Conservation (phyloP, 805 yeast genomes). For the Wickerhamiella qilinensis region DNA sequence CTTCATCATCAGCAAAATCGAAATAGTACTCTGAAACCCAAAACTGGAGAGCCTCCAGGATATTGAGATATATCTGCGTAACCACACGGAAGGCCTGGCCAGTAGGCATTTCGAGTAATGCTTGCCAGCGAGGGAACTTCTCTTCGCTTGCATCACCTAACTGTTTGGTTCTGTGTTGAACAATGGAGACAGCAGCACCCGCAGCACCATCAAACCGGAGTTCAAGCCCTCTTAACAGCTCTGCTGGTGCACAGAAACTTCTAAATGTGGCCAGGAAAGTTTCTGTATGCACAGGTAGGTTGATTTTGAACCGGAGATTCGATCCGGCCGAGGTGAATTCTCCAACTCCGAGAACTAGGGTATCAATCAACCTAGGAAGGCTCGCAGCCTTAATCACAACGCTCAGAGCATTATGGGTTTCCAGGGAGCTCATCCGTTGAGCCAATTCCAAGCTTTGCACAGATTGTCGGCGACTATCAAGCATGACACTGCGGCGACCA, state of each 20-base stretch:
- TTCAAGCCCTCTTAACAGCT: slow-evolving; percentile 35
- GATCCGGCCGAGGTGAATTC: slow-evolving; percentile 28
- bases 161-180: slow-evolving; percentile 12
- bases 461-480: slow-evolving; percentile 5
- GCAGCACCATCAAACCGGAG: slow-evolving; percentile 45
- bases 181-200: slow-evolving; percentile 42
- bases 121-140: slow-evolving; percentile 14
- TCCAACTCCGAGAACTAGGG: slow-evolving; percentile 55
- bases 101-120: neutral
- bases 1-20: slow-evolving; percentile 56
- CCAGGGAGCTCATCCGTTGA: slow-evolving; percentile 1
- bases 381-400: slow-evolving; percentile 55
- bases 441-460: slow-evolving; percentile 8
- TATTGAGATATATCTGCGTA: slow-evolving; percentile 66
- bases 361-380: slow-evolving; percentile 60
- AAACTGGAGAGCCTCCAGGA: slow-evolving; percentile 57
- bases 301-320: slow-evolving; percentile 32
- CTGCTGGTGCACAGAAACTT: slow-evolving; percentile 43
- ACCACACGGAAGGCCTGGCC: slow-evolving; percentile 25
- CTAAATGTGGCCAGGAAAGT: slow-evolving; percentile 57
- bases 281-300: slow-evolving; percentile 45
- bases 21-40: slow-evolving; percentile 57
- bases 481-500: slow-evolving; percentile 19
- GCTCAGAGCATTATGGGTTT: slow-evolving; percentile 15
- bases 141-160: slow-evolving; percentile 13